phyloP scores from a whole-genome alignment of 345 rosid species.

The Salix purpurea region DNA sequence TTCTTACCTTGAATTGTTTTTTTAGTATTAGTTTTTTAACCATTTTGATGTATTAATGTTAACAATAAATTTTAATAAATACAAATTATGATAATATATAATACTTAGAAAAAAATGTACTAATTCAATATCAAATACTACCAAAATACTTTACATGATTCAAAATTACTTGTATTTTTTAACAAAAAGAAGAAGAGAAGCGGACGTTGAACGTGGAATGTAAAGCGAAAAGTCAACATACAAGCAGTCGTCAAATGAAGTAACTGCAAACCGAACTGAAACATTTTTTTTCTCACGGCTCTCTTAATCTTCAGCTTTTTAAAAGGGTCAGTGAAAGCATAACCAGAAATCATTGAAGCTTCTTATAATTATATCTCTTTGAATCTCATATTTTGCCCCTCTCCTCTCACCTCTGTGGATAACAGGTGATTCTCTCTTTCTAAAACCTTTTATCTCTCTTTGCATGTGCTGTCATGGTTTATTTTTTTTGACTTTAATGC shows the following conservation, averaged over 20 bases:
- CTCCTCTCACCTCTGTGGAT: not conserved
- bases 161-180: too few species aligned
- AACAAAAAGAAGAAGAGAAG: not conserved
- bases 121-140: too few species aligned
- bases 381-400: not conserved
- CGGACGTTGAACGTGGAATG: not conserved
- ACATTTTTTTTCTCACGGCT: too few species aligned
- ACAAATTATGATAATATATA: too few species aligned
- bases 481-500: too few species aligned
- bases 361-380: not conserved
- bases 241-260: not conserved
- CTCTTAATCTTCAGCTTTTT: not conserved
- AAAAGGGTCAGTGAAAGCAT: not conserved
- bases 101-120: too few species aligned
- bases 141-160: too few species aligned
- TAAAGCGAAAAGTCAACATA: not conserved
- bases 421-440: not conserved
- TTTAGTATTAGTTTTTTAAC: too few species aligned
- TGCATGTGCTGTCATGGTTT: not conserved
- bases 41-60: too few species aligned
- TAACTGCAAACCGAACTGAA: not conserved
- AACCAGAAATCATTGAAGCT: not conserved
- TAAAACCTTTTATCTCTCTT: not conserved
- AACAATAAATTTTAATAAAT: too few species aligned
- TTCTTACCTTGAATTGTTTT: too few species aligned